A percentile compares a stretch with the other conserved stretches of the same genome.
Evolutionary conservation across 2,329 filamentous ascomycete species (phyloP).

Genomic region (Trichoderma polysporum): DNA sequence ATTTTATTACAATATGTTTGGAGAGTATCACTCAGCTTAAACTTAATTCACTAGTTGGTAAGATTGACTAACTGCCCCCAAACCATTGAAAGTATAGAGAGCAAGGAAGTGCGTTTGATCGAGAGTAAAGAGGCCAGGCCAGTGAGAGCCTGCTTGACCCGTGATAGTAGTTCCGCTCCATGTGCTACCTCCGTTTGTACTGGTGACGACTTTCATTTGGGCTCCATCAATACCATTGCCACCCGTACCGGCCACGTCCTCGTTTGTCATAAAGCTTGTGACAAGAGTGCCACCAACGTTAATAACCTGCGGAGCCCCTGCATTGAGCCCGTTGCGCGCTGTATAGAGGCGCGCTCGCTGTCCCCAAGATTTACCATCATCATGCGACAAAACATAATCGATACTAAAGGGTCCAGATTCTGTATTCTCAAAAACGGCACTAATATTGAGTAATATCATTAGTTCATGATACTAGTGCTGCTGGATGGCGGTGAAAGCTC

Average conservation of each 20-base stretch:
- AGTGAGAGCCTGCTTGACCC: not conserved
- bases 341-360: constrained; percentile 39
- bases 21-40: not conserved
- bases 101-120: not conserved
- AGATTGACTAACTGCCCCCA: not conserved
- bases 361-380: constrained; percentile 45
- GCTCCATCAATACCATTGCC: not conserved
- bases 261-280: constrained; percentile 47
- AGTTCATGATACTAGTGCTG: not conserved
- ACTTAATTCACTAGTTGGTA: not conserved
- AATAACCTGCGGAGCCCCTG: constrained; percentile 42
- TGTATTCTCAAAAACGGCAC: constrained; percentile 43
- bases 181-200: not conserved
- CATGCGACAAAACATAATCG: constrained; percentile 37
- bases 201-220: not conserved
- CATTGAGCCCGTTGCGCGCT: constrained; percentile 23
- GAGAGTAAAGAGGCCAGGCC: not conserved
- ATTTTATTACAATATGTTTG: not conserved
- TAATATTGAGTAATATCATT: not conserved
- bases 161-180: not conserved
- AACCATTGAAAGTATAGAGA: not conserved
- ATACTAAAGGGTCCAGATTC: constrained; percentile 37
- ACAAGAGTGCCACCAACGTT: constrained; percentile 44
- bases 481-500: not conserved
- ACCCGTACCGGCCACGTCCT: constrained; percentile 30